A percentile compares a stretch with the other conserved stretches of the same genome.
Conservation (phyloP, 164 flowering plant genomes). For the Paratinospora sagittata region DNA sequence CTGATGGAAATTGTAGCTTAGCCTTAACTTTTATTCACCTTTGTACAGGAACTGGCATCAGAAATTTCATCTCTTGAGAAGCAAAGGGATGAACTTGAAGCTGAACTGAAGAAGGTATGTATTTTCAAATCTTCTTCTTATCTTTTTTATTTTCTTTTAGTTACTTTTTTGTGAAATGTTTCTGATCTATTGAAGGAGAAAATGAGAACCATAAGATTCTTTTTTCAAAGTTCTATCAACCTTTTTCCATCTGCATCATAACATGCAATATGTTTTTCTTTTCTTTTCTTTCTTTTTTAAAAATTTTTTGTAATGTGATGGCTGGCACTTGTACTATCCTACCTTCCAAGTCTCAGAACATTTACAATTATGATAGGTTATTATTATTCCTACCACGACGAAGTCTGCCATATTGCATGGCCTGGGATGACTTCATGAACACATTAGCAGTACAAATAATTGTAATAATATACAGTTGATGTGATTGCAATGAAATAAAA, state of each 20-base stretch:
- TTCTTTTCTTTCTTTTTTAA: too few relatives aligned
- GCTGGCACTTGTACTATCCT: neutral
- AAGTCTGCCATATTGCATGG: too few relatives aligned
- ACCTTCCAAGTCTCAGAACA: neutral
- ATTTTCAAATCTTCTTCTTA: neutral
- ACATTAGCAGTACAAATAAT: too few relatives aligned
- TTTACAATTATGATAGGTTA: too few relatives aligned
- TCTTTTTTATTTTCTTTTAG: neutral
- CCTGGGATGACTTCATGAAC: too few relatives aligned
- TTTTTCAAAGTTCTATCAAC: neutral
- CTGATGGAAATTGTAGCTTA: neutral
- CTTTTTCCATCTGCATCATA: neutral
- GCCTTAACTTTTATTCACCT: constrained; percentile 2
- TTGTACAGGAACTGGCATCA: constrained; percentile 55
- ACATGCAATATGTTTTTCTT: neutral
- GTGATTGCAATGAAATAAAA: too few relatives aligned
- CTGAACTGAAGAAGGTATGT: constrained; percentile 60
- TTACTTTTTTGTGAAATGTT: neutral
- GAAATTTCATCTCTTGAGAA: constrained; percentile 60
- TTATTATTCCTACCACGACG: too few relatives aligned
- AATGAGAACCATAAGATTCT: neutral
- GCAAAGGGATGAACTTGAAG: constrained; percentile 64
- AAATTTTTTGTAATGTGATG: too few relatives aligned
- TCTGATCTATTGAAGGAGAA: neutral
- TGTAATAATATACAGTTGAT: too few relatives aligned